Base-by-base conservation (phyloP, 192 early-diverging fungal species). In the Linnemannia elongata region DNA sequence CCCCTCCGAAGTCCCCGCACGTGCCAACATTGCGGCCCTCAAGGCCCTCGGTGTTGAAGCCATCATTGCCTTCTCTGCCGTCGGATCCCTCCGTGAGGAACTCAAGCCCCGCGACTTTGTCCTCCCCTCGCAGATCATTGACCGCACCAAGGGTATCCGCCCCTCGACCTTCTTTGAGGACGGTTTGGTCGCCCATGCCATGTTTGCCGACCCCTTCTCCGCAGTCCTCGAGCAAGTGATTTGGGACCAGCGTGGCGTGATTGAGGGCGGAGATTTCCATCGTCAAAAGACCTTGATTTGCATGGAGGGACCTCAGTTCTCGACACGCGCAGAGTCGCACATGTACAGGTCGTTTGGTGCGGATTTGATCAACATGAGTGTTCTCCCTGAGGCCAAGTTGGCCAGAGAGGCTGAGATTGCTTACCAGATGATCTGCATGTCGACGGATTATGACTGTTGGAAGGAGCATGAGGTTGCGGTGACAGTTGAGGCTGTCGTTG, bases 281-380 rank as follows among this genome's bases (percentile, higher is more conserved):
- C 76, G 81, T 24, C 88, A 93, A 79, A 97, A 97, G 88, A 99
- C 97, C 3, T 92, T 95, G 24, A 92, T 99, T 42, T 98, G 97
- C 92, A 99, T 99, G 97, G 98, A 99, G 89, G 99, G 99, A 33
- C 98, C 99, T 69, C 95, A 96, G 15, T 99, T 99, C 93, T 97
- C 96, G 33, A 99, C 99, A 35, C 93, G 97, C 72, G 98, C 98
- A 42, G 99, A 99, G 90, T 98, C 97, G 8, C 91, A 98, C 85
- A 89, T 99, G 92, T 99, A 99, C 92, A 94, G 98, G 39, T 85
- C 94, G 42, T 98, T 96, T 95, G 97, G 97, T 77, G 94, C 93
- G 80, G 96, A 96, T 85, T 89, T 99, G 55, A 97, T 99, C 93
- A 99, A 99, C 91, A 99, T 99, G 99, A 96, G 96, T 42, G 97